A percentile compares a stretch with the other conserved stretches of the same genome.
Evolutionary conservation across 2,329 filamentous ascomycete species (phyloP).

Genomic region (Colletotrichum melonis): DNA sequence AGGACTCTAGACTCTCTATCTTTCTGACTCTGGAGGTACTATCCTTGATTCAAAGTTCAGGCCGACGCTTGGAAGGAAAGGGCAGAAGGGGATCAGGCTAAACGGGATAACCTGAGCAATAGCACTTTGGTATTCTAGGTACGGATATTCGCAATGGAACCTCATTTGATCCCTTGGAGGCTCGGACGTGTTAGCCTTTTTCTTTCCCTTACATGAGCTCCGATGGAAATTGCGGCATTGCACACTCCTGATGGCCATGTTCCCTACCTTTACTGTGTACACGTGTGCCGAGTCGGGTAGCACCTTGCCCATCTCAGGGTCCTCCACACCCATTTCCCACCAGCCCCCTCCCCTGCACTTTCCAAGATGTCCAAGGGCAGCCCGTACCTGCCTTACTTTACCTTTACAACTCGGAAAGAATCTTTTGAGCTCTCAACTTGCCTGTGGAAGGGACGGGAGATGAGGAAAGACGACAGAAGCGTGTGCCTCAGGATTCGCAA

Average conservation of each 20-base stretch:
- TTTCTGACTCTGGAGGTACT: background rate
- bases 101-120: slow-evolving; percentile 6
- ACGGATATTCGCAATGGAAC: too few relatives aligned
- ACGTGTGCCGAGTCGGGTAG: slow-evolving; percentile 15
- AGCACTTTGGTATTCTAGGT: background rate
- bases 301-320: slow-evolving; percentile 21
- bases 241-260: background rate
- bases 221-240: background rate
- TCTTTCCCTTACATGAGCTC: background rate
- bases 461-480: slow-evolving; percentile 1
- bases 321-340: slow-evolving; percentile 5
- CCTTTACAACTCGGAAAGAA: background rate
- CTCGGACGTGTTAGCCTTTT: background rate
- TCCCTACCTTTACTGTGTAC: background rate
- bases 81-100: background rate
- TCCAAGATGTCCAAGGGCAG: background rate
- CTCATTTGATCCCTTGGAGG: background rate
- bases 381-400: slow-evolving; percentile 10
- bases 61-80: background rate
- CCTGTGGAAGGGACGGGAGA: slow-evolving; percentile 11
- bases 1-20: too few relatives aligned
- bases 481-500: slow-evolving; percentile 9
- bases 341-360: background rate
- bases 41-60: background rate
- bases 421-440: background rate